A percentile compares a stretch with the other conserved stretches of the same genome.
phyloP scores from a whole-genome alignment of 2,329 filamentous ascomycete genomes.

The Sphaerostilbella broomeana region DNA sequence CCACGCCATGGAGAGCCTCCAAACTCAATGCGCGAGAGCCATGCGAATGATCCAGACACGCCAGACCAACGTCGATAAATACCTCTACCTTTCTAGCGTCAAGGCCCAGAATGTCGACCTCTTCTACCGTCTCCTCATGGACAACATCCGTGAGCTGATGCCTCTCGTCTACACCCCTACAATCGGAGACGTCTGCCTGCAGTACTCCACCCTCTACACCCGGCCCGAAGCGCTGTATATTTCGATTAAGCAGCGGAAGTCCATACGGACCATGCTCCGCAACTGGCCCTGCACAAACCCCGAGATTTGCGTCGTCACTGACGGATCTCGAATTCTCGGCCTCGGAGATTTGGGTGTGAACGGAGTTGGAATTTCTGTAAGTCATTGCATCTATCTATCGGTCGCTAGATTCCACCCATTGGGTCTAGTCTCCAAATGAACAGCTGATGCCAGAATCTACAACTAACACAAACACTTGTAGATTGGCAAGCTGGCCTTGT shows the following conservation, averaged over 20 bases:
- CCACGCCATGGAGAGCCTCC: slow-evolving; percentile 54
- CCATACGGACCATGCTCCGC: slow-evolving; percentile 77
- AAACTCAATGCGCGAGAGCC: slow-evolving; percentile 57
- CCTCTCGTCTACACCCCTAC: slow-evolving; percentile 83
- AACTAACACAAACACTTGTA: slow-evolving; percentile 27
- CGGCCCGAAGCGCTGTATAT: slow-evolving; percentile 94
- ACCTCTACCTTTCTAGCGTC: slow-evolving; percentile 71
- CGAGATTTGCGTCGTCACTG: slow-evolving; percentile 94
- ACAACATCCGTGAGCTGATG: slow-evolving; percentile 71
- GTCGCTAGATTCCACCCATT: not conserved
- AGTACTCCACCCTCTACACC: slow-evolving; percentile 94
- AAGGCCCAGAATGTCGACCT: slow-evolving; percentile 72
- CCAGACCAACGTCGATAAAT: slow-evolving; percentile 69
- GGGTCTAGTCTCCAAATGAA: not conserved
- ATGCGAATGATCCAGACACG: slow-evolving; percentile 69
- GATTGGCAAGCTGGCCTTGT: slow-evolving; percentile 90
- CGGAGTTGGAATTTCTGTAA: slow-evolving; percentile 90
- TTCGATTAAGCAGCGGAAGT: slow-evolving; percentile 88
- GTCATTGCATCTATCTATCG: too few relatives aligned
- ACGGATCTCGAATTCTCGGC: slow-evolving; percentile 87
- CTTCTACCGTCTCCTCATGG: slow-evolving; percentile 75
- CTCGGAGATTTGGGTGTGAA: slow-evolving; percentile 94
- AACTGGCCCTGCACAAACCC: slow-evolving; percentile 90
- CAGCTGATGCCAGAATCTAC: not conserved
- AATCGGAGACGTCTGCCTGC: slow-evolving; percentile 91